phyloP scores from a whole-genome alignment of 2,329 filamentous ascomycete species.

The Capronia epimyces region DNA sequence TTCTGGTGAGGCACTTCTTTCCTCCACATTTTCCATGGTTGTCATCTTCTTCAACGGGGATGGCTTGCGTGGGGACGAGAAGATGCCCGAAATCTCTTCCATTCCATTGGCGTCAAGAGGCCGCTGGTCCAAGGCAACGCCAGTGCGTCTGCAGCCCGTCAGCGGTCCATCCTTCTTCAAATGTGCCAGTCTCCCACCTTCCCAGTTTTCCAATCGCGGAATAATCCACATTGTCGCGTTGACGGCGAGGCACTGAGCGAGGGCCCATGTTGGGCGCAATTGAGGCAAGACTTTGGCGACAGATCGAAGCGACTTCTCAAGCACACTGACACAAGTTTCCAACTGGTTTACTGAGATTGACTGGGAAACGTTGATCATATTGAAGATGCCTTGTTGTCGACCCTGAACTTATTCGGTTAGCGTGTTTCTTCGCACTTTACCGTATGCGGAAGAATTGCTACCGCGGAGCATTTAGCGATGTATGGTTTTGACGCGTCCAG shows the following conservation, averaged over 20 bases:
- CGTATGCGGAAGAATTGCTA: not conserved
- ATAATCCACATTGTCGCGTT: conserved; percentile 43
- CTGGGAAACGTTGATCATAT: not conserved
- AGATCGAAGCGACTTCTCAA: not conserved
- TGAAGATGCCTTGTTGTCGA: conserved; percentile 3
- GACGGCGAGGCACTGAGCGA: conserved; percentile 30
- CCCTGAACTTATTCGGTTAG: not conserved
- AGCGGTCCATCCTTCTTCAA: conserved; percentile 11
- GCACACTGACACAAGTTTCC: not conserved
- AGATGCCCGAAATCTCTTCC: conserved; percentile 78
- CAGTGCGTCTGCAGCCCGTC: conserved; percentile 67
- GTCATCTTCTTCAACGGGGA: conserved; percentile 37
- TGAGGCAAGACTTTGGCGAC: not conserved
- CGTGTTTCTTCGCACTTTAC: not conserved
- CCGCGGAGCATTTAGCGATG: not conserved
- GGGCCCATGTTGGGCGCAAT: conserved; percentile 18
- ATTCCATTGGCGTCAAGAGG: conserved; percentile 86
- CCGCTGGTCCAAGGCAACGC: conserved; percentile 73
- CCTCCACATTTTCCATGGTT: conserved; percentile 24
- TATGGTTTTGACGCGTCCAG: not conserved
- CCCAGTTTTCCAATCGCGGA: conserved; percentile 45
- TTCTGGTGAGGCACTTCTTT: conserved; percentile 45
- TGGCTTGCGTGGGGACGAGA: conserved; percentile 73
- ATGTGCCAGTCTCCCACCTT: conserved; percentile 33
- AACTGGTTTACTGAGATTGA: not conserved